Evolutionary conservation across 2,329 filamentous ascomycete genomes (phyloP), one percentile per base, ranked within the genome.

Genomic region (Aquanectria penicillioides): DNA sequence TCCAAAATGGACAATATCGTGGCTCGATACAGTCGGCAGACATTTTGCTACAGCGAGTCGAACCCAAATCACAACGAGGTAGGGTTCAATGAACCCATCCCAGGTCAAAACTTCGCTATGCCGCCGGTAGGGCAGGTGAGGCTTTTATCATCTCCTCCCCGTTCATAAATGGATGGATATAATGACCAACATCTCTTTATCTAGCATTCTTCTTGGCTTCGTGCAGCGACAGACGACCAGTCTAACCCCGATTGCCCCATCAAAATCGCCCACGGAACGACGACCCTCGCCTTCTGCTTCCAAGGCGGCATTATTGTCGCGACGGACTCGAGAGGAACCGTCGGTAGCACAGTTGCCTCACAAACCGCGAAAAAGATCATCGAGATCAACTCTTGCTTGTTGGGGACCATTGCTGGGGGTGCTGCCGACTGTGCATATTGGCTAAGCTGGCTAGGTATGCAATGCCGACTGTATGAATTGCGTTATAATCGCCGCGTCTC

Each of bases 281-380:
- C 95, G 58, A 99, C 95, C 49, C 89, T 99, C 62, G 94, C 94
- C 64, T 99, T 99, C 86, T 89, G 94, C 75, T 99, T 98, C 86
- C 89, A 98, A 81, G 94, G 94, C 72, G 95, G 95, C 75, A 98
- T 99, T 80, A 96, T 99, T 74, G 94, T 99, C 49, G 94, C 94
- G 51, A 99, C 95, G 58, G 95, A 99, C 81, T 99, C 95, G 60
- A 89, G 95, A 81, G 95, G 95, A 59, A 97, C 95, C 43, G 94
- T 94, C 25, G 95, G 95, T 73, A 96, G 95, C 86, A 99, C 95
- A 95, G 99, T 99, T 80, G 95, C 95, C 67, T 97, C 92, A 81
- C 95, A 99, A 85, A 99, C 95, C 51, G 95, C 99, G 75, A 99
- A 99, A 89, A 99, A 99, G 86, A 95, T 99, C 69, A 98, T 99